phyloP scores from a whole-genome alignment of 805 yeast genomes.

The baker's yeast (Saccharomyces cerevisiae) region DNA sequence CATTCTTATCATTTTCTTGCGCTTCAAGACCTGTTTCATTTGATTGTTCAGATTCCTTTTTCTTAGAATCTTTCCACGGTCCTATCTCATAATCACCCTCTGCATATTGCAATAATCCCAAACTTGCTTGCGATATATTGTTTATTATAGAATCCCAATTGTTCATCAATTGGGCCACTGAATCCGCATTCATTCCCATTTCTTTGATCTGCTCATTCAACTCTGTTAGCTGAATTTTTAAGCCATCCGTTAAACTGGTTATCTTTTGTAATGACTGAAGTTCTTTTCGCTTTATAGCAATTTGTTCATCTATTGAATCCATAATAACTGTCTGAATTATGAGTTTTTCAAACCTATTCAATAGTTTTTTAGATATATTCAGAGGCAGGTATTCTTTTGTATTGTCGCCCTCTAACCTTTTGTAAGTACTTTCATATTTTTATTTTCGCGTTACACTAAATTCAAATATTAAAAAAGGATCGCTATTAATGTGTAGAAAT shows the following conservation, averaged over 20 bases:
- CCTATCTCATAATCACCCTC: constrained; percentile 29
- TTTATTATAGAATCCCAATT: constrained; percentile 28
- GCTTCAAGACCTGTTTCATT: constrained; percentile 26
- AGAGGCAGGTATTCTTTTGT: neutral
- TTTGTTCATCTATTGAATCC: constrained; percentile 8
- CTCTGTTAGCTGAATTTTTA: constrained; percentile 23
- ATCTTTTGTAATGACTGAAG: constrained; percentile 22
- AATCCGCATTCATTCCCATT: constrained; percentile 21
- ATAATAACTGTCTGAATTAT: neutral
- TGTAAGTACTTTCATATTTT: neutral
- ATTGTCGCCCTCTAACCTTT: neutral
- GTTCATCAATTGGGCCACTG: constrained; percentile 21
- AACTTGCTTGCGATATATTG: constrained; percentile 27
- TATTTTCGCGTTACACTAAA: neutral
- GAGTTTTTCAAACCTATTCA: neutral
- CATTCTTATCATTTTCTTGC: constrained; percentile 36
- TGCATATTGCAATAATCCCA: constrained; percentile 25
- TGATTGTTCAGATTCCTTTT: constrained; percentile 28
- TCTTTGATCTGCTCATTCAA: constrained; percentile 19
- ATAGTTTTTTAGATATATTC: neutral
- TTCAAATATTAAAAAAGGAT: neutral
- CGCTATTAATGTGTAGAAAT: neutral
- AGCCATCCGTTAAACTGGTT: constrained; percentile 18
- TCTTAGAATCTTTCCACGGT: constrained; percentile 11
- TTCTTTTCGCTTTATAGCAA: constrained; percentile 18